phyloP scores from a whole-genome alignment of 2,329 filamentous ascomycete species.

The Malbranchea cinnamomea region DNA sequence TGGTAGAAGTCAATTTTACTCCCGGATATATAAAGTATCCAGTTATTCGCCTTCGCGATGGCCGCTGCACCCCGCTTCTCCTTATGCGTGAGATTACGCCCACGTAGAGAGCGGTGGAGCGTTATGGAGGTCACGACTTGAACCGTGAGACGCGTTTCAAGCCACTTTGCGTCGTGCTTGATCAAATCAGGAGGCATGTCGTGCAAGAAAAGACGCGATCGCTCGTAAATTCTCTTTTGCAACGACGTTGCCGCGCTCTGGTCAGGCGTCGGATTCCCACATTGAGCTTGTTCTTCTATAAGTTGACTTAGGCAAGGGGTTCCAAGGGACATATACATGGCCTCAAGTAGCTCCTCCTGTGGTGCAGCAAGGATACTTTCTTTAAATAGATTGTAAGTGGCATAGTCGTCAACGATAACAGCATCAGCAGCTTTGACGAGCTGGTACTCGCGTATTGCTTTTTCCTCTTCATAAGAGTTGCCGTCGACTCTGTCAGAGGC shows the following conservation, averaged over 20 bases:
- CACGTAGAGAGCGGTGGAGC: slow-evolving; percentile 60
- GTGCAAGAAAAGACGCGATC: slow-evolving; percentile 78
- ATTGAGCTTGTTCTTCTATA: slow-evolving; percentile 61
- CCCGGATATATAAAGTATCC: slow-evolving; percentile 61
- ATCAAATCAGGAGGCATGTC: slow-evolving; percentile 66
- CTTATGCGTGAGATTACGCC: slow-evolving; percentile 51
- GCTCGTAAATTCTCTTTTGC: slow-evolving; percentile 70
- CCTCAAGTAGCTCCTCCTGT: slow-evolving; percentile 73
- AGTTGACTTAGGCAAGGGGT: slow-evolving; percentile 60
- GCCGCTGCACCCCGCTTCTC: slow-evolving; percentile 65
- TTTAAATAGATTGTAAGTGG: slow-evolving; percentile 79
- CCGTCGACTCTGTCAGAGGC: slow-evolving; percentile 25
- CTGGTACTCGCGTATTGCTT: slow-evolving; percentile 60
- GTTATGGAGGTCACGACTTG: slow-evolving; percentile 64
- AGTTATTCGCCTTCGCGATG: slow-evolving; percentile 40
- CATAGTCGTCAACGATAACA: slow-evolving; percentile 74
- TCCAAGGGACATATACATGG: slow-evolving; percentile 71
- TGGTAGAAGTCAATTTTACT: slow-evolving; percentile 73
- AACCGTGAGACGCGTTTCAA: slow-evolving; percentile 71
- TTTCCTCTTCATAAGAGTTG: slow-evolving; percentile 43
- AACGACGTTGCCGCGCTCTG: slow-evolving; percentile 55
- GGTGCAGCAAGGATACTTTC: slow-evolving; percentile 71
- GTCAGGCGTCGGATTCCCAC: slow-evolving; percentile 51
- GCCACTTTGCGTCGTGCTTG: slow-evolving; percentile 76
- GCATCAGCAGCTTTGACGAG: slow-evolving; percentile 58